Conservation (phyloP, 2,329 filamentous ascomycete species). For the Colletotrichum australisinense region DNA sequence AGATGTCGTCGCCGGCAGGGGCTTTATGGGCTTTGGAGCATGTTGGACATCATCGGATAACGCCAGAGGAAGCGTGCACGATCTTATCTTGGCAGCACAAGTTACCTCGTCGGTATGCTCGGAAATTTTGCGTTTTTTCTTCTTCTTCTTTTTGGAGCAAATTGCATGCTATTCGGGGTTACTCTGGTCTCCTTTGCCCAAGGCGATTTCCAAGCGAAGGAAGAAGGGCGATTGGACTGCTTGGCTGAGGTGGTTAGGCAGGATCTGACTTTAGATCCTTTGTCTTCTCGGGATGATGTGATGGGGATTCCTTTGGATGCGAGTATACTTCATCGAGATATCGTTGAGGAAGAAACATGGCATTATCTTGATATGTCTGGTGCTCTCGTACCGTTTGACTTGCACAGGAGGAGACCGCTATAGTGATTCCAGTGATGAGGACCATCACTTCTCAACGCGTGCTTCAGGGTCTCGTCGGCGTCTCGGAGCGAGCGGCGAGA, state of each 20-base stretch:
- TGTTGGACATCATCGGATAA: neutral
- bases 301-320: neutral
- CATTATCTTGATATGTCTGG: neutral
- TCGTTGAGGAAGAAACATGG: neutral
- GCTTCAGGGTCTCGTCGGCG: too few relatives aligned
- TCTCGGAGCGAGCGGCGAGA: too few relatives aligned
- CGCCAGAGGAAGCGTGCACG: neutral
- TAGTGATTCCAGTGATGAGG: too few relatives aligned
- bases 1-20: neutral
- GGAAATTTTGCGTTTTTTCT: neutral
- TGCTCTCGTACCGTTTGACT: too few relatives aligned
- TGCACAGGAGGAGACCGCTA: too few relatives aligned
- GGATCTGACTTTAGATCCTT: neutral
- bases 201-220: neutral
- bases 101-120: neutral
- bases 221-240: neutral
- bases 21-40: constrained; percentile 10
- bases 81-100: neutral
- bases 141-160: neutral
- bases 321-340: neutral
- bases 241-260: neutral
- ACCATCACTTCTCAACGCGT: too few relatives aligned
- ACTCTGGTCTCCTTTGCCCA: constrained; percentile 11
- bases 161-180: constrained; percentile 16
- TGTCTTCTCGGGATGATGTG: neutral